Base-by-base conservation (phyloP, 116 monocot species). In the Iris pallida region DNA sequence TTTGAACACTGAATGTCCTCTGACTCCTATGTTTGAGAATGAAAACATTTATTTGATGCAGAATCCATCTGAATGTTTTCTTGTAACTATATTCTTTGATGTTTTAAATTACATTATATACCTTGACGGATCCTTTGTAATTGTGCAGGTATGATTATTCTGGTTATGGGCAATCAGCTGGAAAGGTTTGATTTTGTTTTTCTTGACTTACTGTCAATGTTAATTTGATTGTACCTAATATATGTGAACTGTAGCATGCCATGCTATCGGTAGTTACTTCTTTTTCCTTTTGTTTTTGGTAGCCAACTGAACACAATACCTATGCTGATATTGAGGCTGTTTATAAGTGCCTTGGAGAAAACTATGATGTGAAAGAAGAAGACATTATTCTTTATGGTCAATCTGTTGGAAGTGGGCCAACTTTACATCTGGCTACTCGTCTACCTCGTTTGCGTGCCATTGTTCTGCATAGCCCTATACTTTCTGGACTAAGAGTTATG, bases 361-460 rank as follows among this genome's bases (percentile, higher is more conserved):
- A 76, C 43, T 96, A 71, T 76, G 89, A 83, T 58, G 85, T 76
- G 45, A 96, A 89, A 68, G 89, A 84, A 68, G 96, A 96, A 71
- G 92, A 92, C 5, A 87, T 96, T 55, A 87, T 95, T 17, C 80
- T 95, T n/a, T 95, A 95, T 75, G 95, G 95, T 2, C 95, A 95
- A 55, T 95, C 95, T 72, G 92, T 96, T 71, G 96, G 96, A 65
- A 96, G 96, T 81, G 96, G 96, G 41, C 96, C 96, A 14, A 92
- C 96, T 16, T 70, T 96, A 19, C 81, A 96, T 71, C 75, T 96
- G 56, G 96, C 96, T 10, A 53, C 84, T 61, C 92, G 87, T 0
- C 65, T 92, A 57, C 86, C 84, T 72, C 73, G 68, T 5, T 80
- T 96, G 44, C 86, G 84, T 73, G 92, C 96, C 63, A 87, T 96